Evolutionary conservation across 2,329 filamentous ascomycete species (phyloP).

Genomic region (Paraconiothyrium brasiliense): DNA sequence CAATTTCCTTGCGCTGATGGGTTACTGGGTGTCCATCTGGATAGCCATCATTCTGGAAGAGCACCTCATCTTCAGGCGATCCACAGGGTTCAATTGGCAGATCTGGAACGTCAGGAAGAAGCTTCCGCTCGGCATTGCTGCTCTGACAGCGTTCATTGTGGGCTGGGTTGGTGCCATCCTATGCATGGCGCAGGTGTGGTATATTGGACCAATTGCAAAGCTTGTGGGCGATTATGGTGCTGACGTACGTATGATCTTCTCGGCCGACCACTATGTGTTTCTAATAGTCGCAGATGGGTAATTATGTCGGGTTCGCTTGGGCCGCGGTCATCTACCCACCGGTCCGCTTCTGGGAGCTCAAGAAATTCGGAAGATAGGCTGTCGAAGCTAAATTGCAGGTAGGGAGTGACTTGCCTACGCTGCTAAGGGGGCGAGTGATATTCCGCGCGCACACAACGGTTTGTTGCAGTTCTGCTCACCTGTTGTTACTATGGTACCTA

Average conservation of each 20-base stretch:
- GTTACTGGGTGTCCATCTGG: constrained; percentile 75
- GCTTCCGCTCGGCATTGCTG: constrained; percentile 70
- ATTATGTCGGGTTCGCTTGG: constrained; percentile 69
- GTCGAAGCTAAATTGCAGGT: not conserved
- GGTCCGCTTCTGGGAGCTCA: constrained; percentile 62
- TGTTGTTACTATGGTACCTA: no score
- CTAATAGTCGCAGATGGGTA: constrained; percentile 58
- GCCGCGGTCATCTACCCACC: constrained; percentile 66
- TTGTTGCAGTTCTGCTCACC: no score
- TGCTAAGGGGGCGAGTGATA: no score
- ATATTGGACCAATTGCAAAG: constrained; percentile 69
- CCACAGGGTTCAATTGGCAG: constrained; percentile 65
- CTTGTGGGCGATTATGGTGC: constrained; percentile 66
- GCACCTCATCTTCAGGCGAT: constrained; percentile 68
- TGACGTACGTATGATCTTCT: constrained; percentile 58
- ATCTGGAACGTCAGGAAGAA: constrained; percentile 68
- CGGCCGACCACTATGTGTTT: not conserved
- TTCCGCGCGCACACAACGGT: no score
- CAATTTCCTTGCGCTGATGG: constrained; percentile 75
- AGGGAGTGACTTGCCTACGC: no score
- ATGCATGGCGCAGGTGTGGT: constrained; percentile 76
- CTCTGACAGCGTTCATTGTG: constrained; percentile 67
- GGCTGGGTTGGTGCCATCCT: constrained; percentile 73
- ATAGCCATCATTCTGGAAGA: constrained; percentile 70
- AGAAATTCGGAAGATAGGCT: constrained; percentile 56